A percentile compares a stretch with the other conserved stretches of the same genome.
These are phyloP conservation scores for Pholiota adiposa DNA, from an alignment of 1,284 basidiomycete genomes.

Conservation along the genomic window DNA sequence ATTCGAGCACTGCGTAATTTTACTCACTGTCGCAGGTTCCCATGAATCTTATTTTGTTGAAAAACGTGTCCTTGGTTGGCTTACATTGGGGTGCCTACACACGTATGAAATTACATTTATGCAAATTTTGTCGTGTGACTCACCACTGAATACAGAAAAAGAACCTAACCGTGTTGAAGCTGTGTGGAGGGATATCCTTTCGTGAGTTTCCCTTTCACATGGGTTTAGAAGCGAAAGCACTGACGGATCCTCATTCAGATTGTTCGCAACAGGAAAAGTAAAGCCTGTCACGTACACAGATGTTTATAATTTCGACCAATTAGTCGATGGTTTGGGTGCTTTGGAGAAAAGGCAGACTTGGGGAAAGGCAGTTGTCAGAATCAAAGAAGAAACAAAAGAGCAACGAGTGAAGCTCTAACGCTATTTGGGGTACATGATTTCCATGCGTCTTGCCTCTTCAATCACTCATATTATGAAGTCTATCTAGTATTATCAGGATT, in stretches of 20 bases:
- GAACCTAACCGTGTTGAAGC: constrained; percentile 67
- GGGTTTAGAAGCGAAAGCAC: not conserved
- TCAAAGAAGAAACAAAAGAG: constrained; percentile 43
- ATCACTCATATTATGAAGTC: not conserved
- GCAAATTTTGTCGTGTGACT: too few relatives aligned
- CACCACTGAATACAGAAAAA: constrained; percentile 63
- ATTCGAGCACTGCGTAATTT: too few relatives aligned
- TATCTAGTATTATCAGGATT: too few relatives aligned
- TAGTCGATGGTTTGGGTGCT: constrained; percentile 70
- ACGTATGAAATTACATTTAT: constrained; percentile 46
- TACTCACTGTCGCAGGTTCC: constrained; percentile 58
- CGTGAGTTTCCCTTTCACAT: constrained; percentile 42
- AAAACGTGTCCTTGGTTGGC: constrained; percentile 84
- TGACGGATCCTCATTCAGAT: constrained; percentile 38
- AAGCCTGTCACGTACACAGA: constrained; percentile 78
- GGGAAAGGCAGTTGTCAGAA: constrained; percentile 85
- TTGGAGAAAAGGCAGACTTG: constrained; percentile 87
- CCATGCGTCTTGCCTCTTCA: not conserved
- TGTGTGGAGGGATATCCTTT: constrained; percentile 80
- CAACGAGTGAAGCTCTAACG: constrained; percentile 28
- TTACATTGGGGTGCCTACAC: constrained; percentile 87
- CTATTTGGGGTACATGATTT: not conserved
- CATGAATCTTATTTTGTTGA: constrained; percentile 86
- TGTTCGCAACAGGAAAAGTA: constrained; percentile 70
- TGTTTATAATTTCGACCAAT: constrained; percentile 64